Percentiles rank a stretch among this genome's conserved stretches.
Conservation (phyloP, 768 basidiomycete genomes). For the Rhizopogon rudus region DNA sequence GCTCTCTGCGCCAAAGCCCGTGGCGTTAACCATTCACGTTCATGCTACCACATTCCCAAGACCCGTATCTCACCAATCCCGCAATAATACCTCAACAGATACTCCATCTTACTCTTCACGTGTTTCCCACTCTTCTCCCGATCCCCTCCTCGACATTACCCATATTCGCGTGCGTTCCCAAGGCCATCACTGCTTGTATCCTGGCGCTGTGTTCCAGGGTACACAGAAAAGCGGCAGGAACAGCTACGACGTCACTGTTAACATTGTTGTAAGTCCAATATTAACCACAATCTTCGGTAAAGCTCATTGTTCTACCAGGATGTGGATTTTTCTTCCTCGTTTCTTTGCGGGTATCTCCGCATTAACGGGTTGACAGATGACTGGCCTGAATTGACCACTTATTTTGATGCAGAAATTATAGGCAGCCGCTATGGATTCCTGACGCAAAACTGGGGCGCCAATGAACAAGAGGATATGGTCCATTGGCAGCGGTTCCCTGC, state of each 20-base stretch:
- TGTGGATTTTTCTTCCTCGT: constrained; percentile 83
- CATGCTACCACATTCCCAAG: constrained; percentile 5
- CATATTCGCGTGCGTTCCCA: constrained; percentile 68
- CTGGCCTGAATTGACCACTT: constrained; percentile 94
- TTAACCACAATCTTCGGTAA: neutral
- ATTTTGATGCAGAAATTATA: constrained; percentile 96
- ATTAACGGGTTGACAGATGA: constrained; percentile 92
- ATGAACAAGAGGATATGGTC: constrained; percentile 85
- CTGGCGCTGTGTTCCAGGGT: constrained; percentile 84
- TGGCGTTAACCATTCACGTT: constrained; percentile 9
- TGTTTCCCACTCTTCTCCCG: constrained; percentile 28
- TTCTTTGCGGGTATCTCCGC: constrained; percentile 86
- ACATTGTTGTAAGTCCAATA: constrained; percentile 70
- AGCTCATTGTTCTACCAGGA: constrained; percentile 46
- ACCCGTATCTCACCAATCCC: neutral
- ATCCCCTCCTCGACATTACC: constrained; percentile 72
- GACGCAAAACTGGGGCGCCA: constrained; percentile 88
- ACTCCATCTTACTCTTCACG: constrained; percentile 3
- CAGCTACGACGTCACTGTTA: constrained; percentile 92
- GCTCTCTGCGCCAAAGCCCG: constrained; percentile 6
- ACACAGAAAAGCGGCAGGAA: constrained; percentile 93
- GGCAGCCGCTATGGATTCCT: constrained; percentile 87
- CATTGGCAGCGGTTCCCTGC: constrained; percentile 95
- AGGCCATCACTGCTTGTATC: constrained; percentile 75
- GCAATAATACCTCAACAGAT: neutral